Percentiles rank a stretch among this genome's conserved stretches.
Evolutionary conservation across 306 rosid species (phyloP).

Genomic region (Acacia melanoxylon): DNA sequence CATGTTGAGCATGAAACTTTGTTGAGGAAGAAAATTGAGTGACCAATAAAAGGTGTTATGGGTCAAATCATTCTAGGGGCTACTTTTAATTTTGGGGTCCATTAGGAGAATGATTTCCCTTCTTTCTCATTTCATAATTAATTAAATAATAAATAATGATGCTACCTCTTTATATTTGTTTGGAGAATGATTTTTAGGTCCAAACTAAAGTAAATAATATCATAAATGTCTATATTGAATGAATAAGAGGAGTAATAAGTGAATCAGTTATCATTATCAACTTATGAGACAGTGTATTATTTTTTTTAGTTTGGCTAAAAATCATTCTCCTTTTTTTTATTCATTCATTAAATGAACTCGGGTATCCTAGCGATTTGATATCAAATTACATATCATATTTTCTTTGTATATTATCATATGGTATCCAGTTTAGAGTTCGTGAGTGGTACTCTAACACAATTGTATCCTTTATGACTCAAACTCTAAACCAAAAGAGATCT

Average conservation of each 20-base stretch:
- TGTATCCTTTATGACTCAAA: too few relatives aligned
- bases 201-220: too few relatives aligned
- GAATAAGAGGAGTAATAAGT: too few relatives aligned
- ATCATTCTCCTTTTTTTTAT: neutral
- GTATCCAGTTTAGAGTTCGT: too few relatives aligned
- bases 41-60: slow-evolving; percentile 17
- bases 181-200: too few relatives aligned
- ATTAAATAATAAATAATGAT: neutral
- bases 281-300: too few relatives aligned
- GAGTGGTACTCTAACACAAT: too few relatives aligned
- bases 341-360: neutral
- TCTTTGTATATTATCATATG: too few relatives aligned
- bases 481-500: too few relatives aligned
- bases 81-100: slow-evolving; percentile 28
- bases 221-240: too few relatives aligned
- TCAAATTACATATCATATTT: neutral
- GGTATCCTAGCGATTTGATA: neutral
- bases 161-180: neutral
- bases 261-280: too few relatives aligned
- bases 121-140: neutral
- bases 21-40: neutral
- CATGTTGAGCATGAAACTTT: slow-evolving; percentile 11
- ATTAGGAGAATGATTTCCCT: slow-evolving; percentile 21
- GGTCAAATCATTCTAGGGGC: slow-evolving; percentile 24
- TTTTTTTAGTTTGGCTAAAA: too few relatives aligned